Evolutionary conservation across 2,329 filamentous ascomycete species (phyloP).

Genomic region (Grosmannia huntii): DNA sequence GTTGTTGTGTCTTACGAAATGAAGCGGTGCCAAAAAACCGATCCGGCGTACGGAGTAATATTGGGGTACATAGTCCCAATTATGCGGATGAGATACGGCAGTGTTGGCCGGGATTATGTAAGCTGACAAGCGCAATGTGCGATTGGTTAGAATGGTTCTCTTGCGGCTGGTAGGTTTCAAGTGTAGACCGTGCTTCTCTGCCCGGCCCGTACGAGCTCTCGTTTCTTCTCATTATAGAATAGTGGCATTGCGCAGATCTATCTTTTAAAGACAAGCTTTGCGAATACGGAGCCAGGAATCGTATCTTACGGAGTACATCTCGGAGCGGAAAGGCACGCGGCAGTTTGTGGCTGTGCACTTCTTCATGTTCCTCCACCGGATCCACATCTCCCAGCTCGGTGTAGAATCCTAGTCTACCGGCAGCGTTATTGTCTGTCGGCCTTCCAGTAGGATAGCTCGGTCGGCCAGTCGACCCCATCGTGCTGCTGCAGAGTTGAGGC

Average conservation of each 20-base stretch:
- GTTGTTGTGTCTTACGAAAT: not conserved
- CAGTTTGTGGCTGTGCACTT: not conserved
- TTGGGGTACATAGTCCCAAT: not conserved
- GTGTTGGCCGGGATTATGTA: not conserved
- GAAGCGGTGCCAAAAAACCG: not conserved
- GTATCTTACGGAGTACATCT: not conserved
- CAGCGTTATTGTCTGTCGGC: not conserved
- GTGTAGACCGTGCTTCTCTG: not conserved
- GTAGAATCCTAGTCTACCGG: not conserved
- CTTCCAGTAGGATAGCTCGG: slow-evolving; percentile 7
- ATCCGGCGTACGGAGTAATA: not conserved
- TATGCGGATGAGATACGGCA: not conserved
- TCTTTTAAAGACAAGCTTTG: not conserved
- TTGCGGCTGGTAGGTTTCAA: not conserved
- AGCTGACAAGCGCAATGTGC: not conserved
- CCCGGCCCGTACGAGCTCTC: not conserved
- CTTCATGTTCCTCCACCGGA: not conserved
- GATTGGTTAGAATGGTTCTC: not conserved
- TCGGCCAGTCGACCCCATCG: not conserved
- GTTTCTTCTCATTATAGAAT: not conserved
- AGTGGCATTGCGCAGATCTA: not conserved
- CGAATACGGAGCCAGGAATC: not conserved
- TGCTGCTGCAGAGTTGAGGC: not conserved
- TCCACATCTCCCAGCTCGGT: not conserved
- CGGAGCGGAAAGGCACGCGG: not conserved